phyloP scores from a whole-genome alignment of 106 monocot species.

The Allium fistulosum region DNA sequence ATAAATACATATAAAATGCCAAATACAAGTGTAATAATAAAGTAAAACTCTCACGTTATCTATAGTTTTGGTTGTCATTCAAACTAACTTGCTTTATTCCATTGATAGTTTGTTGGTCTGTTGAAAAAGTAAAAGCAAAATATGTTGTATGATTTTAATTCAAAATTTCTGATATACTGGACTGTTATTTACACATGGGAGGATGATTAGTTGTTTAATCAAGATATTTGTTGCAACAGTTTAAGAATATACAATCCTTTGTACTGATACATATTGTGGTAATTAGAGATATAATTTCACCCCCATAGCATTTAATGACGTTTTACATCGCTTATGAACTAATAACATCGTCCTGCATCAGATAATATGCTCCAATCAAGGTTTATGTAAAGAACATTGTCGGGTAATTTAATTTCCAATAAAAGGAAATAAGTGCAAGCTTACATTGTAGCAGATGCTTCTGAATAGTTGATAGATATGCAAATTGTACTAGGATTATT shows the following conservation, averaged over 20 bases:
- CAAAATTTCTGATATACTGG: background rate
- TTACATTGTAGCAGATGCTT: too few species aligned
- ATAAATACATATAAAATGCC: too few species aligned
- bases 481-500: too few species aligned
- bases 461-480: too few species aligned
- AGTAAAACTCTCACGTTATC: too few species aligned
- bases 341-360: slow-evolving; percentile 26
- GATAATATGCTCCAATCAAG: slow-evolving; percentile 23
- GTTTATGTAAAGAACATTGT: slow-evolving; percentile 20
- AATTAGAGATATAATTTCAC: slow-evolving; percentile 27
- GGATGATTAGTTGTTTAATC: background rate
- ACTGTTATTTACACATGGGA: background rate
- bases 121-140: background rate
- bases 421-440: too few species aligned
- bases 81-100: background rate
- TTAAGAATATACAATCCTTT: background rate
- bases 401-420: slow-evolving; percentile 6
- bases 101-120: background rate
- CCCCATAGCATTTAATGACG: slow-evolving; percentile 17
- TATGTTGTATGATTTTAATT: background rate
- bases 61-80: too few species aligned
- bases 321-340: slow-evolving; percentile 23
- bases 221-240: background rate
- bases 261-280: slow-evolving; percentile 13
- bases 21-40: too few species aligned